A percentile compares a stretch with the other conserved stretches of the same genome.
phyloP scores from a whole-genome alignment of 345 rosid genomes.

The Geranium brycei region DNA sequence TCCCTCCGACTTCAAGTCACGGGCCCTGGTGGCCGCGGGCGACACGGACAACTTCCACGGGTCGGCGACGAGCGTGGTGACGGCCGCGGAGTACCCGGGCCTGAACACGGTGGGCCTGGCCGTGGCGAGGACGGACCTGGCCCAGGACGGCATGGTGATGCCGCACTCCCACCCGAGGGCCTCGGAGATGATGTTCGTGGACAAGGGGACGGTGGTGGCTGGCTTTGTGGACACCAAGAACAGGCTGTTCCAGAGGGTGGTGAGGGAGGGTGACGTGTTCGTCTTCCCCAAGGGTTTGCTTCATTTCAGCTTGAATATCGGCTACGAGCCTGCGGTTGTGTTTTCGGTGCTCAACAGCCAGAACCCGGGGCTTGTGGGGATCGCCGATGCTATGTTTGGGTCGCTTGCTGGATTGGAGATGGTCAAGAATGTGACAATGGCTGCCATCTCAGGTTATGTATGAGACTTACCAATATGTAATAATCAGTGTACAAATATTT shows the following conservation, averaged over 20 bases:
- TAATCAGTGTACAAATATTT: too few relatives aligned
- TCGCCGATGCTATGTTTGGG: slow-evolving; percentile 27
- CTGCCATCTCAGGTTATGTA: too few relatives aligned
- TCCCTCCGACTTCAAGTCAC: slow-evolving; percentile 60
- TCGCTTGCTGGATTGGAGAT: background rate
- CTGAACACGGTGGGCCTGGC: slow-evolving; percentile 80
- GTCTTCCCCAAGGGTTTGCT: slow-evolving; percentile 60
- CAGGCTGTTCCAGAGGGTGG: slow-evolving; percentile 30
- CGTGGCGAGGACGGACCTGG: slow-evolving; percentile 56
- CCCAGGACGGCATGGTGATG: slow-evolving; percentile 37
- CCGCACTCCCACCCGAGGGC: slow-evolving; percentile 78
- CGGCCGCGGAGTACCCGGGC: slow-evolving; percentile 64
- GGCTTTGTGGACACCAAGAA: slow-evolving; percentile 58
- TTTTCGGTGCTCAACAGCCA: slow-evolving; percentile 64
- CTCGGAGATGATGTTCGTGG: slow-evolving; percentile 48
- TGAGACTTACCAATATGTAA: too few relatives aligned
- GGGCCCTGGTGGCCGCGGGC: slow-evolving; percentile 32
- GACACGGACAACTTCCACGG: slow-evolving; percentile 40
- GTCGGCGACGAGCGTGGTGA: slow-evolving; percentile 32
- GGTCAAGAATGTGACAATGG: background rate
- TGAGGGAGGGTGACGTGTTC: slow-evolving; percentile 53
- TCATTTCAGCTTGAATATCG: slow-evolving; percentile 47
- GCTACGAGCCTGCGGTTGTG: slow-evolving; percentile 33
- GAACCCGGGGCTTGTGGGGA: slow-evolving; percentile 59
- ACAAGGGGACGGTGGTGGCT: slow-evolving; percentile 39